Percentiles rank a stretch among this genome's conserved stretches.
Conservation (phyloP, 176 grass and related monocot genomes). For the Saccharum officinarum region DNA sequence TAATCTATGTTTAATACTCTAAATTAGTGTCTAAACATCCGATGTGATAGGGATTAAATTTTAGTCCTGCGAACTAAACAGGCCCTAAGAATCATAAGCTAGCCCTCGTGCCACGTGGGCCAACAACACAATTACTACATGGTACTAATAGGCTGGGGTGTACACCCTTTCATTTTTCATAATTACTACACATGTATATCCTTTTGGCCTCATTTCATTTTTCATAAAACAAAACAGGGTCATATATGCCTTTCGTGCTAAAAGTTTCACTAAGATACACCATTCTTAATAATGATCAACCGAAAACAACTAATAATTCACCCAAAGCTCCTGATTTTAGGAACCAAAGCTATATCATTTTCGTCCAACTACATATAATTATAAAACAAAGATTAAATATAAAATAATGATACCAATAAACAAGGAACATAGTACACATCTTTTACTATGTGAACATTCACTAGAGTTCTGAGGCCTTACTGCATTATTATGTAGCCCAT, state of each 20-base stretch:
- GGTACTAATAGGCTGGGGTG: background rate
- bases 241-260: background rate
- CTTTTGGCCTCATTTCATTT: background rate
- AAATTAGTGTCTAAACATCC: no score
- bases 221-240: background rate
- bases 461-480: slow-evolving; percentile 52
- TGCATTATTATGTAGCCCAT: slow-evolving; percentile 57
- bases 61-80: no score
- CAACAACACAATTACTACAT: background rate
- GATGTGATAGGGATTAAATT: no score
- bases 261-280: background rate
- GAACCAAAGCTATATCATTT: background rate
- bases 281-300: background rate
- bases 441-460: background rate
- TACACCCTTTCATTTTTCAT: no score
- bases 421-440: slow-evolving; percentile 9
- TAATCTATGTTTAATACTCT: no score
- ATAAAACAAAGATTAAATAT: slow-evolving; percentile 3
- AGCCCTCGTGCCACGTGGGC: no score
- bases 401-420: background rate
- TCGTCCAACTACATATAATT: background rate
- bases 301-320: background rate
- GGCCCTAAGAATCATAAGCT: no score
- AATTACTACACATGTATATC: no score
- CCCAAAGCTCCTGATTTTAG: background rate